Percentiles rank a stretch among this genome's conserved stretches.
These are phyloP conservation scores for Aleurites moluccanus DNA, from an alignment of 441 rosid genomes.

Conservation along the genomic window DNA sequence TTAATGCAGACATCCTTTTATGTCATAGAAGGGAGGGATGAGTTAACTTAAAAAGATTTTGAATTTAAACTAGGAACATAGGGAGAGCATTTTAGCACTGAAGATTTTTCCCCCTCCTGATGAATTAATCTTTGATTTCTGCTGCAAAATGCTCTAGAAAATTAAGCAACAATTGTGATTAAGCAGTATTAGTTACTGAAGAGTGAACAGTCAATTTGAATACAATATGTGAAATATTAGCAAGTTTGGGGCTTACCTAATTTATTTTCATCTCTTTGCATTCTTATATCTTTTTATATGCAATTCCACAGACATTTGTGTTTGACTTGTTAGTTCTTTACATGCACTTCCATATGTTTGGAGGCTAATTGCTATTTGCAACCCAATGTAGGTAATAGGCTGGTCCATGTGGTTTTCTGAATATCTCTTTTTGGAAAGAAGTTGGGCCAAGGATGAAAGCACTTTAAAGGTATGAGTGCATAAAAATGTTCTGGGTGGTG, in stretches of 20 bases:
- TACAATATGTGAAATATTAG: neutral
- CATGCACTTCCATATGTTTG: slow-evolving; percentile 9
- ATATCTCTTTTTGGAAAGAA: slow-evolving; percentile 75
- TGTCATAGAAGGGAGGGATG: neutral
- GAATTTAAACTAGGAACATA: neutral
- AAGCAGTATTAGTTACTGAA: neutral
- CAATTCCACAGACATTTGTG: neutral
- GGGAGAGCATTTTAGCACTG: too few relatives aligned
- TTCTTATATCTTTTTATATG: neutral
- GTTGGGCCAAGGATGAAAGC: slow-evolving; percentile 80
- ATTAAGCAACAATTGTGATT: neutral
- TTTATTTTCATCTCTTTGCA: slow-evolving; percentile 6
- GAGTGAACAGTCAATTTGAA: neutral
- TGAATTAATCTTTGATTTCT: neutral
- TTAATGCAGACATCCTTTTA: neutral
- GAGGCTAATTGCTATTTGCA: slow-evolving; percentile 21
- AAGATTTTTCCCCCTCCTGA: too few relatives aligned
- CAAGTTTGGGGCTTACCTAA: neutral
- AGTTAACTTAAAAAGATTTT: neutral
- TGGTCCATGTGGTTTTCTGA: slow-evolving; percentile 99
- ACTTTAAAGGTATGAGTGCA: slow-evolving; percentile 54
- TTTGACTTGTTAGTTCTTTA: slow-evolving; percentile 1
- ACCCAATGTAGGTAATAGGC: slow-evolving; percentile 64
- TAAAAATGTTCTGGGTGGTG: neutral
- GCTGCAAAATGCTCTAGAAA: neutral